These are phyloP conservation scores for Microbotryum intermedium DNA, from an alignment of 1,284 basidiomycete genomes.

Conservation along the genomic window DNA sequence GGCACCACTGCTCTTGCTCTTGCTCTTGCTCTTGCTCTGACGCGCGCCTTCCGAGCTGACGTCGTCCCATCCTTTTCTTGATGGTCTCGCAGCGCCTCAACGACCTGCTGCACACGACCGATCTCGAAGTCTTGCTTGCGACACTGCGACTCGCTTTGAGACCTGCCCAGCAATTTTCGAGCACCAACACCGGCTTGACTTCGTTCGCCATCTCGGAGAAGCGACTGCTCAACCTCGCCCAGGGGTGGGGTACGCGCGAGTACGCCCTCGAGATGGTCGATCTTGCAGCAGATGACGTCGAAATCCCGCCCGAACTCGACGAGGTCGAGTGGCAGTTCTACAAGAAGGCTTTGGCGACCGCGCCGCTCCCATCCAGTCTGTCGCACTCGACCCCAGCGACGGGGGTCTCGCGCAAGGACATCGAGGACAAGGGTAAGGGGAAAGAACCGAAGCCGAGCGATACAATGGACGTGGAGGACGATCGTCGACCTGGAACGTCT, in stretches of 20 bases:
- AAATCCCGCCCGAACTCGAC: conserved; percentile 36
- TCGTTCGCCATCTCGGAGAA: conserved; percentile 44
- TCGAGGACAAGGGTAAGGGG: conserved; percentile 13
- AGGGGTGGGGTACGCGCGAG: conserved; percentile 35
- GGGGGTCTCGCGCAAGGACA: conserved; percentile 3
- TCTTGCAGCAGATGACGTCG: conserved; percentile 36
- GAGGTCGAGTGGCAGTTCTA: conserved; percentile 45
- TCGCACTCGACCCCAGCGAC: conserved; percentile 10
- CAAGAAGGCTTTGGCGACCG: conserved; percentile 27
- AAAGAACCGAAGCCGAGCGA: neutral
- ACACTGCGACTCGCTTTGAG: conserved; percentile 79
- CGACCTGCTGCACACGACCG: conserved; percentile 75
- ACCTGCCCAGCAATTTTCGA: conserved; percentile 88
- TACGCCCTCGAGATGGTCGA: conserved; percentile 42
- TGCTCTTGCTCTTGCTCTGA: conserved; percentile 1
- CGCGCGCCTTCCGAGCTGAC: neutral
- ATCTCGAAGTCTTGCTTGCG: conserved; percentile 78
- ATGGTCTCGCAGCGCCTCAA: conserved; percentile 62
- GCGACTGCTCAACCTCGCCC: conserved; percentile 39
- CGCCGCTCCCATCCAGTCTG: neutral
- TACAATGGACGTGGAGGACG: conserved; percentile 11
- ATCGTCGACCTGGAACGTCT: neutral
- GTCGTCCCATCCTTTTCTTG: neutral
- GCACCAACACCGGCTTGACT: conserved; percentile 50
- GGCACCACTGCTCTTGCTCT: neutral